phyloP scores from a whole-genome alignment of 1,284 basidiomycete genomes.

The Malassezia caprae region DNA sequence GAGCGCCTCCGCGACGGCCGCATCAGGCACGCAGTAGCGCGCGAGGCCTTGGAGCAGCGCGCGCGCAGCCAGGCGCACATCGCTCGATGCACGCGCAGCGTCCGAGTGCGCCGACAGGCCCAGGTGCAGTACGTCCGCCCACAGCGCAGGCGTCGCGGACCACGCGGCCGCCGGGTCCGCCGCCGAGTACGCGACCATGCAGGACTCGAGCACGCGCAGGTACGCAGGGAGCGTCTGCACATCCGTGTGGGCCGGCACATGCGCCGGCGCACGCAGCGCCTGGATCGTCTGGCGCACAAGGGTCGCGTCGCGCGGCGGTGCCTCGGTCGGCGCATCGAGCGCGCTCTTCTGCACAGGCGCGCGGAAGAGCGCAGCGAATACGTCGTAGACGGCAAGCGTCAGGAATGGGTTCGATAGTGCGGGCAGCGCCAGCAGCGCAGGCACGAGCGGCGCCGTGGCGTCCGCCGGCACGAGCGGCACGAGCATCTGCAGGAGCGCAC shows the following conservation, averaged over 20 bases:
- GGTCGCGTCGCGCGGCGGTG: neutral
- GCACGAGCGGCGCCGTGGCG: constrained; percentile 19
- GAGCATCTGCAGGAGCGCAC: constrained; percentile 36
- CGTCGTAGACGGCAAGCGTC: constrained; percentile 40
- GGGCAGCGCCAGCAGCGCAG: constrained; percentile 32
- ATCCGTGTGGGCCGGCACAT: constrained; percentile 31
- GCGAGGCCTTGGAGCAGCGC: constrained; percentile 32
- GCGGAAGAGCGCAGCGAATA: constrained; percentile 42
- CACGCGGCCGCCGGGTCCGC: constrained; percentile 28
- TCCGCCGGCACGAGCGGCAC: constrained; percentile 27
- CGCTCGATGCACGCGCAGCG: constrained; percentile 28
- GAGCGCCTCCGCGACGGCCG: constrained; percentile 27
- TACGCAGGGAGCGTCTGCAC: constrained; percentile 43
- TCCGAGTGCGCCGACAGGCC: constrained; percentile 37
- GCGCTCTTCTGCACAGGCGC: constrained; percentile 6
- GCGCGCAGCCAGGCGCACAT: constrained; percentile 33
- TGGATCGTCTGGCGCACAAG: constrained; percentile 23
- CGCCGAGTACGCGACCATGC: constrained; percentile 41
- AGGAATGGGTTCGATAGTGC: constrained; percentile 43
- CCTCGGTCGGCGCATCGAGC: neutral
- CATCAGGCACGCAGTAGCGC: constrained; percentile 39
- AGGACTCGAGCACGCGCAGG: constrained; percentile 36
- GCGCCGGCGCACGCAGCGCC: constrained; percentile 27
- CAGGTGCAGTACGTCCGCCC: constrained; percentile 27
- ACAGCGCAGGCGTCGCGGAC: constrained; percentile 27